A percentile compares a stretch with the other conserved stretches of the same genome.
Conservation (phyloP, 129 eudicot species). For the Artemisia tridentata region DNA sequence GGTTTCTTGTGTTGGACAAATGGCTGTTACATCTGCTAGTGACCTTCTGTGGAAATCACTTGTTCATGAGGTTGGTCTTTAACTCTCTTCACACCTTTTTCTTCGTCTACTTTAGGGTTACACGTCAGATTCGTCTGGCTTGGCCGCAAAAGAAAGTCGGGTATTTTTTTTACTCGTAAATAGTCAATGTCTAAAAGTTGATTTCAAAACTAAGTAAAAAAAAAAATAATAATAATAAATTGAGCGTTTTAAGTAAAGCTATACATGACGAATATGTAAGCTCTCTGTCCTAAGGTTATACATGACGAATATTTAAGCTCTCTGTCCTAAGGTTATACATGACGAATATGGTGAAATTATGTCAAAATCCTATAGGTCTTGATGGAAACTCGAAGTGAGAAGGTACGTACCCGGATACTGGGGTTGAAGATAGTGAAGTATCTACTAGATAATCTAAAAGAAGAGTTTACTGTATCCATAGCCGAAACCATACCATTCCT, state of each 20-base stretch:
- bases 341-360: no score
- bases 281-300: no score
- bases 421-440: slow-evolving; percentile 71
- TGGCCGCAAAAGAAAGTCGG: background rate
- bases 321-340: no score
- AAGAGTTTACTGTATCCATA: slow-evolving; percentile 68
- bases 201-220: no score
- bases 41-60: slow-evolving; percentile 88
- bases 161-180: no score
- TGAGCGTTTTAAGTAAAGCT: no score
- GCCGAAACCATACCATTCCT: slow-evolving; percentile 87
- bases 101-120: background rate
- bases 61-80: slow-evolving; percentile 64
- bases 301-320: no score
- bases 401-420: slow-evolving; percentile 62
- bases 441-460: slow-evolving; percentile 73
- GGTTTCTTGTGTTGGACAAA: slow-evolving; percentile 82
- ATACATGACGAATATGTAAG: no score
- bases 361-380: slow-evolving; percentile 45
- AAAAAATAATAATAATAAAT: no score
- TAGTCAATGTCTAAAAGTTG: no score
- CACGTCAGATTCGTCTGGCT: background rate
- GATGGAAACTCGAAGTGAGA: slow-evolving; percentile 89
- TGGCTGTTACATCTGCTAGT: slow-evolving; percentile 90
- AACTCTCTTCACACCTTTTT: background rate